Base-by-base conservation (phyloP, 371 early-diverging fungal species). In the Fennellomyces sp. region DNA sequence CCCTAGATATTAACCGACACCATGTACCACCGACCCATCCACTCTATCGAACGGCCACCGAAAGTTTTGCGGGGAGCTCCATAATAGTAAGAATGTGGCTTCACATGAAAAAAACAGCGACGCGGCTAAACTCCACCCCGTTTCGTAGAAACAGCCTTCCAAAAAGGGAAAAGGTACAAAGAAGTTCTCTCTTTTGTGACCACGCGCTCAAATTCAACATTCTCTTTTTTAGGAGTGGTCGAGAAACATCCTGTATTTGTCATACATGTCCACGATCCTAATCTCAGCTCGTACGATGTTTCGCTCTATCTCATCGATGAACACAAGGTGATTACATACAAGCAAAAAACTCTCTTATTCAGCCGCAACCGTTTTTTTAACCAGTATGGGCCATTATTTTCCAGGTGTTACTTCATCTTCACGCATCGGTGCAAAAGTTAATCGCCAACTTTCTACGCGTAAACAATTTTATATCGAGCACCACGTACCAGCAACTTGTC, bases 221-320 rank as follows among this genome's bases (percentile, higher is more conserved):
- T 3, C 5, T 12, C n/a, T 45, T 23, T 5, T 21, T 23, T 45
- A 45, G 45, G 45, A 11, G 45, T 45, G 23, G 39, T 54, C 38
- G 80, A 81, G 35, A 69, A 70, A 15, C 60, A 83, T 56, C 87
- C 87, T 1, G 73, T 87, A 2, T 89, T 75, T 56, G 58, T 86
- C 5, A 70, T 88, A 4, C 69, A 73, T 28, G 35, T 87, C 13
- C 60, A 50, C 4, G 78, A 81, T 36, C 78, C 76, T 1, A 39
- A 55, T 4, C 54, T 69, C 63, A 64, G 64, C 21, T 60, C 67
- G 6, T 83, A 73, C 59, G 83, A 89, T 36, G 65, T 87, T 11
- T 36, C 29, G 13, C 13, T 61, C 1, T 63, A 71, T 56, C 45
- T 61, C n/a, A 28, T 70, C 1, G 25, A 53, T 30, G 70, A 66